A percentile compares a stretch with the other conserved stretches of the same genome.
Evolutionary conservation across 2,329 filamentous ascomycete species (phyloP).

Genomic region (Blumeria hordei): DNA sequence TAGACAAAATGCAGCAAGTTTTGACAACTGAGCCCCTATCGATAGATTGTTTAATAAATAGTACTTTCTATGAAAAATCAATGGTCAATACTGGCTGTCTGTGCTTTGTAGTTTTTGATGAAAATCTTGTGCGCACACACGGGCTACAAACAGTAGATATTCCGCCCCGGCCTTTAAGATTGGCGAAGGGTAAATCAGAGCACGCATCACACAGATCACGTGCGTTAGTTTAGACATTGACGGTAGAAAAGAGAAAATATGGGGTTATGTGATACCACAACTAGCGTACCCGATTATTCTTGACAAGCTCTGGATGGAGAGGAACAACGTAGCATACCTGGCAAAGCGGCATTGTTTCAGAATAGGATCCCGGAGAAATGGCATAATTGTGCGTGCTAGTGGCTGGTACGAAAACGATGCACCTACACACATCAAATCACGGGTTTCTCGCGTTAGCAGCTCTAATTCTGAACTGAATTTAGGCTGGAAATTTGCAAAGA

Average conservation of each 20-base stretch:
- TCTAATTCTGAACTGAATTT: not conserved
- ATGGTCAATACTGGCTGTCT: slow-evolving; percentile 1
- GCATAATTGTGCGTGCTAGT: not conserved
- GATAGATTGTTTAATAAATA: not conserved
- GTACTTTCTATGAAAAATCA: not conserved
- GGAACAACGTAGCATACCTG: not conserved
- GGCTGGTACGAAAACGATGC: not conserved
- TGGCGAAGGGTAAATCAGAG: too few relatives aligned
- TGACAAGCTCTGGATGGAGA: not conserved
- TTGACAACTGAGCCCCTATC: too few relatives aligned
- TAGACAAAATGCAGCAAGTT: not conserved
- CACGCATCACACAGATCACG: not conserved
- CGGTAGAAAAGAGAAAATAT: not conserved
- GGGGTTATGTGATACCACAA: not conserved
- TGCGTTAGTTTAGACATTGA: not conserved
- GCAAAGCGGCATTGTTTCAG: not conserved
- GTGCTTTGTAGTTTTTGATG: not conserved
- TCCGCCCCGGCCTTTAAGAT: too few relatives aligned
- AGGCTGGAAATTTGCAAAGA: not conserved
- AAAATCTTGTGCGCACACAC: not conserved
- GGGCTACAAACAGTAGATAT: not conserved
- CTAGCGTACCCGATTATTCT: not conserved
- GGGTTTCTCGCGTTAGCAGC: not conserved
- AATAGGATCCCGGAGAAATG: not conserved
- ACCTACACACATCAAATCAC: not conserved